phyloP scores from a whole-genome alignment of 768 basidiomycete species.

The Amanita fuliginea region DNA sequence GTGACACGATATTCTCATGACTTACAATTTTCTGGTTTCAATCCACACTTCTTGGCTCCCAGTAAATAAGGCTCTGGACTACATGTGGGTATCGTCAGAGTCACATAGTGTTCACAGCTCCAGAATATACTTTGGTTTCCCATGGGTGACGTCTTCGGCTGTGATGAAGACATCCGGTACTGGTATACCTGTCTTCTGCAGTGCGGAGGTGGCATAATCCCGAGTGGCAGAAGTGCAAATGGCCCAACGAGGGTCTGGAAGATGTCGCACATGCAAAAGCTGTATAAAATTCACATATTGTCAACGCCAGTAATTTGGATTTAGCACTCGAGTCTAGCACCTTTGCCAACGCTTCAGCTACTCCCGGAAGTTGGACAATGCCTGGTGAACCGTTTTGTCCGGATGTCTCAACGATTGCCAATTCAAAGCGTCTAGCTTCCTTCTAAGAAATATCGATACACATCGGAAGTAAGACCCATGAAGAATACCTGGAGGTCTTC shows the following conservation, averaged over 20 bases:
- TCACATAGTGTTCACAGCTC: neutral
- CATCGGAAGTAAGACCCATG: neutral
- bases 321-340: slow-evolving; percentile 19
- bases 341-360: slow-evolving; percentile 42
- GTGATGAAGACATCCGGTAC: slow-evolving; percentile 65
- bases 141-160: slow-evolving; percentile 72
- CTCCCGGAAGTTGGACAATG: slow-evolving; percentile 69
- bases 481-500: slow-evolving; percentile 53
- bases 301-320: neutral
- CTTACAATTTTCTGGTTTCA: slow-evolving; percentile 52
- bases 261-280: slow-evolving; percentile 24
- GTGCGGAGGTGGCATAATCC: slow-evolving; percentile 62
- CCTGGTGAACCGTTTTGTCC: slow-evolving; percentile 41
- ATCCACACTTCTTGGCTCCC: slow-evolving; percentile 64
- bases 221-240: slow-evolving; percentile 84
- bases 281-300: slow-evolving; percentile 9
- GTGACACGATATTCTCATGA: slow-evolving; percentile 5
- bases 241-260: slow-evolving; percentile 66
- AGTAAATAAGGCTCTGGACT: slow-evolving; percentile 82
- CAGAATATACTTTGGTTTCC: slow-evolving; percentile 60
- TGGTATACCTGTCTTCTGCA: slow-evolving; percentile 55
- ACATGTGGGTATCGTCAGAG: slow-evolving; percentile 16
- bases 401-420: slow-evolving; percentile 60
- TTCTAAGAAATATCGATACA: slow-evolving; percentile 23
- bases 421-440: slow-evolving; percentile 72